phyloP scores from a whole-genome alignment of 2,329 filamentous ascomycete genomes.

The Microdochium trichocladiopsis region DNA sequence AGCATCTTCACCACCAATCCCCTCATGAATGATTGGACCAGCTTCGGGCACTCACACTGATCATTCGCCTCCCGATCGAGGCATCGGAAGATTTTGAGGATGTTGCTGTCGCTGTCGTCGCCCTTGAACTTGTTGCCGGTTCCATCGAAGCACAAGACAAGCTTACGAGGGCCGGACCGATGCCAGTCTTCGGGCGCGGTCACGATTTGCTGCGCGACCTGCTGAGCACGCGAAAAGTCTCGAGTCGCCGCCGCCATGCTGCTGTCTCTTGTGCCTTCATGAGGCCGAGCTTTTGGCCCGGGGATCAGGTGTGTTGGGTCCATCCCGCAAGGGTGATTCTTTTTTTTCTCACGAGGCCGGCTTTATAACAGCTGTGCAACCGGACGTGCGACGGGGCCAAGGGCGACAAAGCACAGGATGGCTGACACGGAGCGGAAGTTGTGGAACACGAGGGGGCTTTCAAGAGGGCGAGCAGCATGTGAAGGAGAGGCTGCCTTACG shows the following conservation, averaged over 20 bases:
- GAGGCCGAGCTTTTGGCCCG: not conserved
- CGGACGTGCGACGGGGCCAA: not conserved
- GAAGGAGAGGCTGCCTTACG: no score
- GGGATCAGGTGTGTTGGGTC: not conserved
- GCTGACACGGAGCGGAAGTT: not conserved
- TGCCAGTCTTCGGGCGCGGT: constrained; percentile 7
- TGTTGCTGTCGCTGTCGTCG: constrained; percentile 56
- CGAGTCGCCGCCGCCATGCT: not conserved
- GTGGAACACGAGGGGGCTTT: not conserved
- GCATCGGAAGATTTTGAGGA: constrained; percentile 66
- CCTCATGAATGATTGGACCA: not conserved
- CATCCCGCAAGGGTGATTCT: not conserved
- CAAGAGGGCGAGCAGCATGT: not conserved
- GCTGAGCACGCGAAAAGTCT: constrained; percentile 1
- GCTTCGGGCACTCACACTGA: constrained; percentile 48
- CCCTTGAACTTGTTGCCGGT: constrained; percentile 59
- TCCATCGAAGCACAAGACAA: constrained; percentile 56
- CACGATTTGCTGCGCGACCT: constrained; percentile 7
- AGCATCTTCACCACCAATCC: no score
- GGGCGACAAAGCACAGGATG: not conserved
- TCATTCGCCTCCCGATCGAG: constrained; percentile 55
- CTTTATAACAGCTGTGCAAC: not conserved
- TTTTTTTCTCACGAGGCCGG: not conserved
- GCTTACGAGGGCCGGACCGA: constrained; percentile 28
- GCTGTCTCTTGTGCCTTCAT: not conserved